phyloP scores from a whole-genome alignment of 805 yeast genomes.

The Hagleromyces aurorensis region DNA sequence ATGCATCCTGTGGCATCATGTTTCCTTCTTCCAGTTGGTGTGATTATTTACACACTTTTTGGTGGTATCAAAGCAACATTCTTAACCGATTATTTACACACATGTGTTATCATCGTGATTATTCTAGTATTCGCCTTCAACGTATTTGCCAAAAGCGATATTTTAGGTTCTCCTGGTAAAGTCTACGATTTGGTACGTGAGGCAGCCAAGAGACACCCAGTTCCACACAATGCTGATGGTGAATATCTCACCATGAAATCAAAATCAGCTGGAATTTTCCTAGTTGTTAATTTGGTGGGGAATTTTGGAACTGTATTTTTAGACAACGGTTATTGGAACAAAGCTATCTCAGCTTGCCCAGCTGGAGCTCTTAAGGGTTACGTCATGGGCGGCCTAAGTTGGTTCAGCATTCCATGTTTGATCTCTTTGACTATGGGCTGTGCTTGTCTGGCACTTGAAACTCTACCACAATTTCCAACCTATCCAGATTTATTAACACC shows the following conservation, averaged over 20 bases:
- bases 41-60: constrained; percentile 61
- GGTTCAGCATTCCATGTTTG: constrained; percentile 87
- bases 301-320: constrained; percentile 84
- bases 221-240: constrained; percentile 75
- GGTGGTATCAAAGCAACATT: constrained; percentile 84
- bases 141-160: constrained; percentile 60
- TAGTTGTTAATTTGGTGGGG: constrained; percentile 82
- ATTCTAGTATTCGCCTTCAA: constrained; percentile 75
- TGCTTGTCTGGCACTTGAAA: constrained; percentile 70
- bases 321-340: constrained; percentile 84
- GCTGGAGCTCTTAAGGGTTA: constrained; percentile 83
- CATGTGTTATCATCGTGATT: constrained; percentile 70
- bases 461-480: constrained; percentile 66
- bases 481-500: constrained; percentile 60
- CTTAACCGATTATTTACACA: constrained; percentile 72
- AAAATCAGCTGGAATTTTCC: constrained; percentile 78
- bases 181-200: constrained; percentile 68
- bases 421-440: constrained; percentile 80
- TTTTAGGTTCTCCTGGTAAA: constrained; percentile 72
- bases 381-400: constrained; percentile 78
- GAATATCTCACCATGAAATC: constrained; percentile 85
- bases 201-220: constrained; percentile 54
- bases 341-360: constrained; percentile 81
- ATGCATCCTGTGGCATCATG: constrained; percentile 76
- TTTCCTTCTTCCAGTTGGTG: constrained; percentile 75